Evolutionary conservation across 2,329 filamentous ascomycete species (phyloP), one percentile per base, ranked within the genome.

Genomic region (Fusarium kyushuense): DNA sequence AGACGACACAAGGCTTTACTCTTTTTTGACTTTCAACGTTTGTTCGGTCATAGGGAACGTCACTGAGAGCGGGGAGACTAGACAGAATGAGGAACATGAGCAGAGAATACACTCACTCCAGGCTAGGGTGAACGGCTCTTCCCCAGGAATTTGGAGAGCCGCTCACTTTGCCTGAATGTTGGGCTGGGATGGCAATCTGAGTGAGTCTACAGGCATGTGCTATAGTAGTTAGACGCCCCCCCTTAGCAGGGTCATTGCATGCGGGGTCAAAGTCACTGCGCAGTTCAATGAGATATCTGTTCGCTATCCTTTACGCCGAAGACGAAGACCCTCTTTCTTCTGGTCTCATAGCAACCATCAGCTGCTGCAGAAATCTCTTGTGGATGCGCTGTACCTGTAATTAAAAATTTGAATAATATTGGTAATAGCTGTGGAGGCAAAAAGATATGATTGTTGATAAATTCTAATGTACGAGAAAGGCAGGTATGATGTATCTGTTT

Each of bases 271-370:
- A 30, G 40, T 56, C 29, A 27, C 30, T 29, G 13, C 47, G 13
- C 47, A 27, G n/a, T 25, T 49, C 12, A 17, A 48, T 48, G 32
- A 27, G 27, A 27, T 27, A 23, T n/a, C 55, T 51, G 65, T 65
- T 74, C 72, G 72, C 72, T 74, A 45, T 35, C 63, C 66, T 65
- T 74, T 74, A 74, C 53, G 61, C 72, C 72, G 72, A 46, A 21
- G 30, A 55, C 57, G 72, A 46, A 19, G 32, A 54, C 58, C 46
- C 52, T 45, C 61, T 40, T 25, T 54, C 25, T 21, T 9, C 25
- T 49, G 40, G 61, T 67, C 47, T 43, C 65, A 29, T 27, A 63
- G 56, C 57, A 67, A 63, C 56, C n/a, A 33, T 33, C 6, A 66
- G 41, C 25, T 32, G 30, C 32, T 38, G n/a, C 30, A 25, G 35